A percentile compares a stretch with the other conserved stretches of the same genome.
phyloP scores from a whole-genome alignment of 495 filamentous ascomycete species.

The Aspergillus carlsbadensis region DNA sequence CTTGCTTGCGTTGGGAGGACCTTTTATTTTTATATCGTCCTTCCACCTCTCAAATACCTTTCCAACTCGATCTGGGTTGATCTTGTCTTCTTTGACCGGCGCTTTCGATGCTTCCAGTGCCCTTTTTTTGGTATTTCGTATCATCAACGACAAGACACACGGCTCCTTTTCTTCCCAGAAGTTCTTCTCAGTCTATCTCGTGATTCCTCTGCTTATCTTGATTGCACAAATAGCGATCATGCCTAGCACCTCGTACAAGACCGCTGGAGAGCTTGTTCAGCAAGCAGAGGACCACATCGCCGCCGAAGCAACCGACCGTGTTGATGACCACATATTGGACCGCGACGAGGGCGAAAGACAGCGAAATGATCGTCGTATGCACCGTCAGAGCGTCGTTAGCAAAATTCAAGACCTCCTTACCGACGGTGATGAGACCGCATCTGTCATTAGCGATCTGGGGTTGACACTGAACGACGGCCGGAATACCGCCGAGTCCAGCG shows the following conservation, averaged over 20 bases:
- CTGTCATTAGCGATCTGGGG: conserved; percentile 6
- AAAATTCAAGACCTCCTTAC: conserved; percentile 73
- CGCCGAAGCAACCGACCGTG: conserved; percentile 54
- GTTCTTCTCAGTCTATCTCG: conserved; percentile 77
- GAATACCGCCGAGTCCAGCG: conserved; percentile 4
- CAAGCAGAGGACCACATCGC: conserved; percentile 59
- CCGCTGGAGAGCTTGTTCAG: conserved; percentile 75
- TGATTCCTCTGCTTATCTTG: conserved; percentile 70
- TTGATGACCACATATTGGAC: conserved; percentile 51
- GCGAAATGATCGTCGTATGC: conserved; percentile 60
- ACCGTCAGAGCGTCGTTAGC: conserved; percentile 64
- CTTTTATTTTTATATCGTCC: conserved; percentile 86
- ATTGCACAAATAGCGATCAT: conserved; percentile 71
- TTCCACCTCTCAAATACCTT: conserved; percentile 96
- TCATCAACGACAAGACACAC: conserved; percentile 64
- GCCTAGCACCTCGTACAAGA: conserved; percentile 82
- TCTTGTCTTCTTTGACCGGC: conserved; percentile 81
- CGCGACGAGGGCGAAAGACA: conserved; percentile 56
- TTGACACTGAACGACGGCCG: background rate
- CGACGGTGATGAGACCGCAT: conserved; percentile 47
- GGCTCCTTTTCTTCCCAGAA: conserved; percentile 60
- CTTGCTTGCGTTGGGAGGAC: conserved; percentile 79
- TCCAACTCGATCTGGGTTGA: conserved; percentile 78
- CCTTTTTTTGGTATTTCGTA: conserved; percentile 81
- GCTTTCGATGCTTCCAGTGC: conserved; percentile 89